Evolutionary conservation across 352 stramenopile genomes (phyloP).

Genomic region (Bremia lactucae): DNA sequence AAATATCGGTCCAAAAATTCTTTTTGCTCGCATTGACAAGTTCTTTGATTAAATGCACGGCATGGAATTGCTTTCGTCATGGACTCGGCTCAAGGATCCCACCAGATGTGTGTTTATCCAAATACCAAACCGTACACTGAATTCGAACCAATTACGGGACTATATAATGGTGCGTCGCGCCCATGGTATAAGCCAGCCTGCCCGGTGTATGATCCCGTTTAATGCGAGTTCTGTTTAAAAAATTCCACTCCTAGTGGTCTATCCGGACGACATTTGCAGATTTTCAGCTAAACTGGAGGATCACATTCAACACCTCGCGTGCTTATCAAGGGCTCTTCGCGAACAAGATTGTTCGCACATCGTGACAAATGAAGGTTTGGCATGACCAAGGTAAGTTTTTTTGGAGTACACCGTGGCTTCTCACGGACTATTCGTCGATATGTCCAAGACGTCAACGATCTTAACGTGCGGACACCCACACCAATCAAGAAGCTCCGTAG

Average conservation of each 20-base stretch:
- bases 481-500: too few species aligned
- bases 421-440: slow-evolving; percentile 10
- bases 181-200: slow-evolving; percentile 30
- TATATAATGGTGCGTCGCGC: slow-evolving; percentile 31
- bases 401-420: slow-evolving; percentile 17
- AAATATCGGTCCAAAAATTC: too few species aligned
- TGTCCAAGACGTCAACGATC: slow-evolving; percentile 16
- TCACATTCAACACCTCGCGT: slow-evolving; percentile 8
- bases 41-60: too few species aligned
- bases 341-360: slow-evolving; percentile 14
- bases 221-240: slow-evolving; percentile 23
- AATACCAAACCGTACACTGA: slow-evolving; percentile 14
- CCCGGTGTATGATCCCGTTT: slow-evolving; percentile 22
- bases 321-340: slow-evolving; percentile 12
- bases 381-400: slow-evolving; percentile 9
- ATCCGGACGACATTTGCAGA: slow-evolving; percentile 26
- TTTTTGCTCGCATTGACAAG: too few species aligned
- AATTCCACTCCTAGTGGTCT: slow-evolving; percentile 24
- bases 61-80: slow-evolving; percentile 2
- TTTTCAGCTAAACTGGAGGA: too few species aligned
- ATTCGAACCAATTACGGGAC: slow-evolving; percentile 24
- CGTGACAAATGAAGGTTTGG: slow-evolving; percentile 20
- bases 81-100: slow-evolving; percentile 22
- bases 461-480: too few species aligned
- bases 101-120: slow-evolving; percentile 15